Evolutionary conservation across 1,284 basidiomycete species (phyloP).

Genomic region (Puccinia hordei): DNA sequence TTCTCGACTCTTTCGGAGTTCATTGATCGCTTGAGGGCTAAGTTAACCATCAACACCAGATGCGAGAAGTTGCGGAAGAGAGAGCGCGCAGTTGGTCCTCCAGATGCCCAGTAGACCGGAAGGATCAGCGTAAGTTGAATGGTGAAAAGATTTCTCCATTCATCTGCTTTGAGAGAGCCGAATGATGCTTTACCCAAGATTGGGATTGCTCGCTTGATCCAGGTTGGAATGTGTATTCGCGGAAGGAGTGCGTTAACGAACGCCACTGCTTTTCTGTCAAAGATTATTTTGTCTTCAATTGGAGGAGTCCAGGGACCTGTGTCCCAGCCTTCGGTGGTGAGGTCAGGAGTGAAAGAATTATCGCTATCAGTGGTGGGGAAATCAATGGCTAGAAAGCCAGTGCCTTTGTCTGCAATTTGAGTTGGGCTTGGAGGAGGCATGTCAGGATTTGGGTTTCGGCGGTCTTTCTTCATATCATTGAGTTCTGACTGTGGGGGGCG

Average conservation of each 20-base stretch:
- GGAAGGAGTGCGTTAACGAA: slow-evolving; percentile 20
- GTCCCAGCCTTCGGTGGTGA: slow-evolving; percentile 26
- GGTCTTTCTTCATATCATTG: not conserved
- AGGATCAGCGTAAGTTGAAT: slow-evolving; percentile 44
- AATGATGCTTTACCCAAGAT: slow-evolving; percentile 42
- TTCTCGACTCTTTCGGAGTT: slow-evolving; percentile 4
- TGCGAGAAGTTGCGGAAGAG: slow-evolving; percentile 40
- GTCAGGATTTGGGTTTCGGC: not conserved
- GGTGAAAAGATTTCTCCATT: slow-evolving; percentile 50
- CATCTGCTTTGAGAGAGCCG: slow-evolving; percentile 52
- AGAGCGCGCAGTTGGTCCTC: not conserved
- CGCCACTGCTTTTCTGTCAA: slow-evolving; percentile 1
- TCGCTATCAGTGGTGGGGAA: slow-evolving; percentile 10
- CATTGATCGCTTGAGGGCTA: slow-evolving; percentile 32
- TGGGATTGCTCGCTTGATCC: slow-evolving; percentile 37
- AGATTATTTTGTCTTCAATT: slow-evolving; percentile 25
- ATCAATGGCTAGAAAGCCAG: not conserved
- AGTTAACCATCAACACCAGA: slow-evolving; percentile 31
- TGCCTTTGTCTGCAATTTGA: not conserved
- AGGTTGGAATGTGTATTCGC: slow-evolving; percentile 15
- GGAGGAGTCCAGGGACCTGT: slow-evolving; percentile 24
- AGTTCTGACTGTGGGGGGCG: slow-evolving; percentile 12
- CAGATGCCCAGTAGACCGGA: slow-evolving; percentile 22
- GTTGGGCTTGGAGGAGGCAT: not conserved
- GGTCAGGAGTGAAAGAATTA: not conserved